phyloP scores from a whole-genome alignment of 345 rosid species.

The Rhodamnia rubescens region DNA sequence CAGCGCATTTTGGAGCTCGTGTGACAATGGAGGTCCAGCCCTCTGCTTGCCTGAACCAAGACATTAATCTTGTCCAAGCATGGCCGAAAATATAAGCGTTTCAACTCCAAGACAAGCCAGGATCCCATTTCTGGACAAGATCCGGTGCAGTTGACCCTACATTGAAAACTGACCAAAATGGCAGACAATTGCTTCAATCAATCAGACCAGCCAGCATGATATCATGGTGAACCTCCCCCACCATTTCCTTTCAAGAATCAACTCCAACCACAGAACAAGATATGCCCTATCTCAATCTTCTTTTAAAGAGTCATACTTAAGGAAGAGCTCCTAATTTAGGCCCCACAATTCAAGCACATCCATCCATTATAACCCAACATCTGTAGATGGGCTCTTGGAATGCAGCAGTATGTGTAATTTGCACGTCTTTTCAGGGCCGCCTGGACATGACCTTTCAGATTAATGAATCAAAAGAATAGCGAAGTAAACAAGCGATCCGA shows the following conservation, averaged over 20 bases:
- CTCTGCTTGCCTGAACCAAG: background rate
- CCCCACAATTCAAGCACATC: background rate
- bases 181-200: slow-evolving; percentile 43
- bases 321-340: slow-evolving; percentile 8
- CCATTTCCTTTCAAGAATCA: slow-evolving; percentile 17
- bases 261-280: slow-evolving; percentile 28
- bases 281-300: slow-evolving; percentile 10
- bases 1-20: background rate
- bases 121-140: background rate
- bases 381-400: background rate
- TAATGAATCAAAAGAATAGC: slow-evolving; percentile 2
- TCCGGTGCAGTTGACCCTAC: background rate
- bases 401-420: background rate
- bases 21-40: background rate
- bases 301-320: background rate
- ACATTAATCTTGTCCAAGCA: background rate
- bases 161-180: slow-evolving; percentile 7
- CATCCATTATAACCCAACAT: background rate
- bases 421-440: slow-evolving; percentile 16
- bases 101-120: background rate
- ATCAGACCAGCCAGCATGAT: slow-evolving; percentile 18
- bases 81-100: background rate
- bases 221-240: slow-evolving; percentile 22
- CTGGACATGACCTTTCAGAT: background rate
- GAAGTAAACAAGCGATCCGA: slow-evolving; percentile 1